phyloP scores from a whole-genome alignment of 805 yeast species.

The Spathaspora passalidarum region DNA sequence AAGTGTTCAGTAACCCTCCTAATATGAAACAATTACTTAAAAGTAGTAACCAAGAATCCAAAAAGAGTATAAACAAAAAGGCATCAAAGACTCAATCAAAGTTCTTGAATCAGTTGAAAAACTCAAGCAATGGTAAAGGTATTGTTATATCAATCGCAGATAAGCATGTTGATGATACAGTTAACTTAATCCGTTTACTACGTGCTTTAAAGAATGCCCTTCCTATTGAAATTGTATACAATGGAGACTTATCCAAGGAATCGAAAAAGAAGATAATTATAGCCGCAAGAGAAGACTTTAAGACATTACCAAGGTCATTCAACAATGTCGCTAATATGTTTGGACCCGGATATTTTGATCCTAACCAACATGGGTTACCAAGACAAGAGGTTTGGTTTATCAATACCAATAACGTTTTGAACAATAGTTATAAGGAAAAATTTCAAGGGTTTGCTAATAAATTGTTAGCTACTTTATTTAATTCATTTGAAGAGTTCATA shows the following conservation, averaged over 20 bases:
- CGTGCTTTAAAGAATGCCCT: constrained; percentile 25
- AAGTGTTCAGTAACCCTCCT: constrained; percentile 18
- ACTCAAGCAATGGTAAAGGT: constrained; percentile 27
- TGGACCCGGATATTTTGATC: constrained; percentile 15
- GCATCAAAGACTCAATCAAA: constrained; percentile 16
- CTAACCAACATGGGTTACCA: constrained; percentile 21
- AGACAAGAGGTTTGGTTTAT: constrained; percentile 31
- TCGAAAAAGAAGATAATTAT: constrained; percentile 18
- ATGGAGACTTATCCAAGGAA: constrained; percentile 16
- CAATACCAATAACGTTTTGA: constrained; percentile 19
- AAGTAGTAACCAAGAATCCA: not conserved
- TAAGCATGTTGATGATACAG: constrained; percentile 17
- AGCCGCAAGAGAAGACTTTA: constrained; percentile 15
- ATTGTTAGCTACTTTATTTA: constrained; percentile 44
- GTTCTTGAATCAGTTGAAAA: constrained; percentile 25
- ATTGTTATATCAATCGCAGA: constrained; percentile 29
- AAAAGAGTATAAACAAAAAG: not conserved
- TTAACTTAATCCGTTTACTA: constrained; percentile 23
- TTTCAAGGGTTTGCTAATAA: constrained; percentile 46
- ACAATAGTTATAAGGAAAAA: constrained; percentile 13
- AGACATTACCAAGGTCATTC: constrained; percentile 20
- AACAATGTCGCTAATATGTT: constrained; percentile 16
- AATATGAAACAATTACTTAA: constrained; percentile 3
- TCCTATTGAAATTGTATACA: constrained; percentile 30
- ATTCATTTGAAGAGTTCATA: constrained; percentile 47